Evolutionary conservation across 768 basidiomycete genomes (phyloP), one percentile per base, ranked within the genome.

Genomic region (Neoboletus brunneissimus): DNA sequence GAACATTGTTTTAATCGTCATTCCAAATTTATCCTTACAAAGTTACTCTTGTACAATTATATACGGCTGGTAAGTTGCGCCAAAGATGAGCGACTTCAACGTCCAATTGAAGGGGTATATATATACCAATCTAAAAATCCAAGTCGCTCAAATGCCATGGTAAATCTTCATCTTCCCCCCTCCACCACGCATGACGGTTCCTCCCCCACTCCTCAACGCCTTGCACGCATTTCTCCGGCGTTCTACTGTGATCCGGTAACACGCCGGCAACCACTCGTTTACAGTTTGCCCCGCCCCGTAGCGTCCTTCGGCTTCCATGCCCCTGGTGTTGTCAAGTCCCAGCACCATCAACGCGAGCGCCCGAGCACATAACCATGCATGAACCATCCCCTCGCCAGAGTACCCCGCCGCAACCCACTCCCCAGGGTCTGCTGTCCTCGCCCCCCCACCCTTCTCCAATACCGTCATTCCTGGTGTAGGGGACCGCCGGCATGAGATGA

Each of bases 341-440:
- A 84, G 68, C 5, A 90, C 72, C 86, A 87, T 86, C 51, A 73
- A 61, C 12, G 83, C 86, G 20, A 87, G 67, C 9, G 82, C 84
- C 53, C 78, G 76, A 5, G 82, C 80, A 54, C 83, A 77, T 67
- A 84, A 65, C 85, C 86, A 88, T 0, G 84, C 86, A 59, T 87
- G 81, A 4, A 81, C 81, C 87, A 88, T 88, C 2, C 88, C 88
- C 60, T 90, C 88, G 0, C 88, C 88, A 0, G 79, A 77, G 64
- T 85, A 89, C 5, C 86, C 88, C 13, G 84, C 87, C 16, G 83
- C 75, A 16, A 89, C 77, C 88, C 88, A 89, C 66, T 89, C 88
- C 18, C 86, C 87, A 0, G 84, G 69, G 22, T 63, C 54, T 2
- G 56, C 59, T 53, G 55, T 57, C 48, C 60, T 60, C n/a, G 29